Percentiles rank a stretch among this genome's conserved stretches.
Evolutionary conservation across 768 basidiomycete genomes (phyloP).

Genomic region (Kwoniella shandongensis): DNA sequence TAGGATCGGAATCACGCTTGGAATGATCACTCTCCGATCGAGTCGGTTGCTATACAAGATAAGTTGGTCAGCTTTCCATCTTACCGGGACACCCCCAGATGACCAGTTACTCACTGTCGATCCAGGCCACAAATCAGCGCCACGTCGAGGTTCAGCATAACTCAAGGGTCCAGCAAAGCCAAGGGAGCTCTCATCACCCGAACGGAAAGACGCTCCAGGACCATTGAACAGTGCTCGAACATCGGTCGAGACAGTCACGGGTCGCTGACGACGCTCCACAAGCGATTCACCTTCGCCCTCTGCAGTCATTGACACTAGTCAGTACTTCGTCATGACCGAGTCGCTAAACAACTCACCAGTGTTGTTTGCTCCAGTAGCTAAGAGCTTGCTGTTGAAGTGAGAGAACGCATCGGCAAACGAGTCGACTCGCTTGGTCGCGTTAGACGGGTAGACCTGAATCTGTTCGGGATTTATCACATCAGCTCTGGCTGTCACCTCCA

Average conservation of each 20-base stretch:
- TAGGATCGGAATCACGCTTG: conserved; percentile 43
- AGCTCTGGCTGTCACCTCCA: conserved; percentile 36
- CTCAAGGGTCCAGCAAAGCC: conserved; percentile 36
- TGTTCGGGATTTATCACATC: conserved; percentile 39
- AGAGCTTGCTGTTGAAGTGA: conserved; percentile 91
- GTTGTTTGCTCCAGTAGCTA: conserved; percentile 69
- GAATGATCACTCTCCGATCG: conserved; percentile 24
- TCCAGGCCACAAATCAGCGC: conserved; percentile 24
- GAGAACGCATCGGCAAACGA: conserved; percentile 94
- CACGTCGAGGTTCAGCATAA: conserved; percentile 26
- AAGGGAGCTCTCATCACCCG: conserved; percentile 13
- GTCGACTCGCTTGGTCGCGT: conserved; percentile 74
- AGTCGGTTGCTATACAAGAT: conserved; percentile 3
- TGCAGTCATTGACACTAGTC: conserved; percentile 8
- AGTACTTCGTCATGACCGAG: neutral
- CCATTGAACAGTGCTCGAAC: conserved; percentile 91
- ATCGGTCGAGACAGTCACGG: conserved; percentile 84
- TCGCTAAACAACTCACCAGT: conserved; percentile 59
- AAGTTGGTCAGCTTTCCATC: conserved; percentile 13
- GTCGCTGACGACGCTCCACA: conserved; percentile 63
- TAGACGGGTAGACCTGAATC: conserved; percentile 42
- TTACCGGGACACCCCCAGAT: neutral
- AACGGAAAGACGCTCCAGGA: conserved; percentile 51
- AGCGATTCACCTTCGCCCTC: conserved; percentile 77
- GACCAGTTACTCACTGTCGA: conserved; percentile 14